Conservation (phyloP, 768 basidiomycete genomes). For the Pleurotus ostreatus region DNA sequence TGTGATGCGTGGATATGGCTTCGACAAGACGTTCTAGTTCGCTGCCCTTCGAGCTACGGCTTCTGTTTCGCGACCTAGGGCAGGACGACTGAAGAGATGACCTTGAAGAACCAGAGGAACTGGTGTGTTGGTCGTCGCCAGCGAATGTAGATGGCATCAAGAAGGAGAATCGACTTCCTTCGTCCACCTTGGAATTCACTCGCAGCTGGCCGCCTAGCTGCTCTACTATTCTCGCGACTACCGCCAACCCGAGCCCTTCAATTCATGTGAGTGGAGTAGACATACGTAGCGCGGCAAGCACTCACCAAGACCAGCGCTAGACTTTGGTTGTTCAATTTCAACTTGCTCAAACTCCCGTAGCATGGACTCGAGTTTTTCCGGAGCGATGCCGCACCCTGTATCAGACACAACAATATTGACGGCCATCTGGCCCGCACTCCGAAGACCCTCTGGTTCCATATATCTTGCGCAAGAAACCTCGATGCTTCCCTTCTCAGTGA, state of each 20-base stretch:
- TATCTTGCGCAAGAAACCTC: slow-evolving; percentile 51
- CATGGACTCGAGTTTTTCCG: slow-evolving; percentile 65
- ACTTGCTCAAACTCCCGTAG: slow-evolving; percentile 81
- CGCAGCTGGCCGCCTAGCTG: slow-evolving; percentile 77
- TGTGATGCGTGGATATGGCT: slow-evolving; percentile 36
- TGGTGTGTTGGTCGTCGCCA: slow-evolving; percentile 14
- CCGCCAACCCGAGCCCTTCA: slow-evolving; percentile 69
- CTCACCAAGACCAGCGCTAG: slow-evolving; percentile 44
- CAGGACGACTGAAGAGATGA: slow-evolving; percentile 19
- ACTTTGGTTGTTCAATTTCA: slow-evolving; percentile 43
- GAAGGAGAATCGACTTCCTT: slow-evolving; percentile 72
- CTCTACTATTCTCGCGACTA: slow-evolving; percentile 76
- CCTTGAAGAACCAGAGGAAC: slow-evolving; percentile 16
- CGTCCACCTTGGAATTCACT: slow-evolving; percentile 64
- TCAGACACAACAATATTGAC: slow-evolving; percentile 72
- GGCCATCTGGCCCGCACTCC: slow-evolving; percentile 39
- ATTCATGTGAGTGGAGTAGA: not conserved
- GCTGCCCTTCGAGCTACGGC: slow-evolving; percentile 18
- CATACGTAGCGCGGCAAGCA: not conserved
- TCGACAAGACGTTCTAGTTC: slow-evolving; percentile 47
- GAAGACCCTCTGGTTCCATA: slow-evolving; percentile 48
- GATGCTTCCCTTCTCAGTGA: slow-evolving; percentile 59
- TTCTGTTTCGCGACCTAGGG: slow-evolving; percentile 22
- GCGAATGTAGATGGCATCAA: slow-evolving; percentile 58
- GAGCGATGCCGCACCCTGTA: slow-evolving; percentile 68